Base-by-base conservation (phyloP, 805 yeast genomes). In the Candida krabiensis region DNA sequence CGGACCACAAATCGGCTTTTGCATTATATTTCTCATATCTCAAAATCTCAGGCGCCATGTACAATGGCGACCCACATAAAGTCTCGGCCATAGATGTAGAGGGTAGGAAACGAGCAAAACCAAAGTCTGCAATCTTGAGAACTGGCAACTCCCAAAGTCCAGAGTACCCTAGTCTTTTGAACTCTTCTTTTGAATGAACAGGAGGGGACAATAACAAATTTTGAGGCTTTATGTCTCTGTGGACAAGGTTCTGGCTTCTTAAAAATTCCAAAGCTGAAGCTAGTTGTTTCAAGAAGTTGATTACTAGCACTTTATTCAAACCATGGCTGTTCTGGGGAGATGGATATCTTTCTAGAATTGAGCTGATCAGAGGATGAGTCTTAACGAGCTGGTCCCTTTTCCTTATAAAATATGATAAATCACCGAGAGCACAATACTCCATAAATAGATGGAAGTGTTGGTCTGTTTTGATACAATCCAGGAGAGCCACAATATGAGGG, bases 41-140 rank as follows among this genome's bases (percentile, higher is more conserved):
- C 51, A 93, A 69, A 33, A 93, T 93, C 64, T 93, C 99, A 0
- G 99, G 99, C 0, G 99, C 99, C 99, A 93, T 93, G 64, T 93
- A 93, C 30, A 93, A 73, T 3, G 99, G 99, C 9, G 96, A 87
- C 1, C 99, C 99, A 71, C 99, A 93, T 49, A 93, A 69, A 2
- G 99, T 93, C 59, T 93, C 99, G 1, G 98, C 98, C 77, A 93
- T 72, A 2, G 96, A 83, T 2, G 97, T 85, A 34, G 86, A 80
- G 5, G 99, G 99, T 53, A 93, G 71, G 57, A 90, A 86, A 45
- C 98, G 73, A 4, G 99, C 99, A 67, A 93, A 93, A 1, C 99
- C 99, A 64, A 93, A 93, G 66, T 93, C 99, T 9, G 99, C 99
- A 43, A 93, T 81, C 61, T 91, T 91, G 46, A 93, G 71, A 8